A percentile compares a stretch with the other conserved stretches of the same genome.
phyloP scores from a whole-genome alignment of 805 yeast genomes.

The Metschnikowia gelsemii region DNA sequence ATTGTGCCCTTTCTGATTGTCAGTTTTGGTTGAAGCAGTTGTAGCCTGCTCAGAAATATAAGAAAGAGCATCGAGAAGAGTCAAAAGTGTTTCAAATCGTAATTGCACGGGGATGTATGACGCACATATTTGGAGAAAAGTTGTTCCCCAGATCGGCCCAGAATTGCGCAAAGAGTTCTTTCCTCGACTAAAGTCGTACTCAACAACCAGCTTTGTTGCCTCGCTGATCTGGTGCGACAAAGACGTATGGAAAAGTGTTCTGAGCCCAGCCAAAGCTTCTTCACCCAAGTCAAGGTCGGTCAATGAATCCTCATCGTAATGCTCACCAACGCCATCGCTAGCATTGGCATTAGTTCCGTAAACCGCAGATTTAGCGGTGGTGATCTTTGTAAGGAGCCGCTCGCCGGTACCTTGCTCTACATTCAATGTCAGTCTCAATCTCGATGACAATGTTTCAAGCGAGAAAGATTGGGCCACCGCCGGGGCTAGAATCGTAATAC shows the following conservation, averaged over 20 bases:
- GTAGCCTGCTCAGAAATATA: constrained; percentile 22
- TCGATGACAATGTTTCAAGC: constrained; percentile 22
- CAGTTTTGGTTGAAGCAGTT: too few species aligned
- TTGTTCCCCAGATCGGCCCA: constrained; percentile 49
- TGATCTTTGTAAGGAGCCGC: constrained; percentile 27
- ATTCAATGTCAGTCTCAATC: constrained; percentile 29
- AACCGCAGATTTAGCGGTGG: constrained; percentile 24
- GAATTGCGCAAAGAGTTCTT: too few species aligned
- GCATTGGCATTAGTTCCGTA: too few species aligned
- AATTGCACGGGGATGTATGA: constrained; percentile 80
- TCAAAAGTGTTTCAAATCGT: constrained; percentile 61
- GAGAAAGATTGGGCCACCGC: constrained; percentile 29
- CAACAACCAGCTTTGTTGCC: constrained; percentile 53
- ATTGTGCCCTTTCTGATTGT: too few species aligned
- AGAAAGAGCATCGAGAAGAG: constrained; percentile 35
- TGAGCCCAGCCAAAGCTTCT: constrained; percentile 51
- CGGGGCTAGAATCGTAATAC: constrained; percentile 40
- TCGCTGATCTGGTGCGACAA: constrained; percentile 58
- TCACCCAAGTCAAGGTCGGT: constrained; percentile 43
- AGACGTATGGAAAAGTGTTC: constrained; percentile 61
- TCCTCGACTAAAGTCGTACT: constrained; percentile 28
- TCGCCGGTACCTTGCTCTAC: constrained; percentile 30
- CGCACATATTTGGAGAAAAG: constrained; percentile 62
- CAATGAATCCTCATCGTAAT: constrained; percentile 36
- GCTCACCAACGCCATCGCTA: constrained; percentile 14